Conservation (phyloP, 495 filamentous ascomycete genomes). For the Annulohypoxylon nitens region DNA sequence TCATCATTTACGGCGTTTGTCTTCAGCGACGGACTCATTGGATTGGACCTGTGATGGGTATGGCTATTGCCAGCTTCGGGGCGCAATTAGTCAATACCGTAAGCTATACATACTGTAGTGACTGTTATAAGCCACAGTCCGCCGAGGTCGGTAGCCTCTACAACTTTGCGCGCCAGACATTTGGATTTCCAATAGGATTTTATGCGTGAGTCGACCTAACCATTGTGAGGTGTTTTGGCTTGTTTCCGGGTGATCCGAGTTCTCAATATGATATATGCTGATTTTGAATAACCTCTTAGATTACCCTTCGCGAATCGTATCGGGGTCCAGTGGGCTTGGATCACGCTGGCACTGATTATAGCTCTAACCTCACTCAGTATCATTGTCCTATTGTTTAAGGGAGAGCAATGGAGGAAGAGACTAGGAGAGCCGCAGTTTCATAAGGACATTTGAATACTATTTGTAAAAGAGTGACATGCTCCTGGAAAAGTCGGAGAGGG, state of each 20-base stretch:
- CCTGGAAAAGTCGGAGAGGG: not conserved
- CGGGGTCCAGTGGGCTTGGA: not conserved
- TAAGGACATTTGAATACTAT: not conserved
- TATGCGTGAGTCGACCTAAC: not conserved
- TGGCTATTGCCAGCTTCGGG: not conserved
- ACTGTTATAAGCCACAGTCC: slow-evolving; percentile 1
- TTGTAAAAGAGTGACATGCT: not conserved
- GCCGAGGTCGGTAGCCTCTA: not conserved
- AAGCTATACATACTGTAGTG: not conserved
- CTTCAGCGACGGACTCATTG: not conserved
- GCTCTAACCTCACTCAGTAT: not conserved
- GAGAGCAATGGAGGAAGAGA: slow-evolving; percentile 2
- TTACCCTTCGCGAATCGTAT: not conserved
- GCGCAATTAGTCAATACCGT: not conserved
- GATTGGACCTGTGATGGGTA: not conserved
- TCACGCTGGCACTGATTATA: not conserved
- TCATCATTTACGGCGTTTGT: slow-evolving; percentile 1
- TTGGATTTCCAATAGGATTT: not conserved
- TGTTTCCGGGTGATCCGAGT: not conserved
- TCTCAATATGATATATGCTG: not conserved
- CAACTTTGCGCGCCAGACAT: not conserved
- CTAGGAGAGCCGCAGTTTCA: not conserved
- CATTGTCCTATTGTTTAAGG: not conserved
- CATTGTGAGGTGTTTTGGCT: not conserved
- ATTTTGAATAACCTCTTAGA: not conserved